These are phyloP conservation scores for Fusarium setosum DNA, from an alignment of 2,329 filamentous ascomycete genomes.

Conservation along the genomic window DNA sequence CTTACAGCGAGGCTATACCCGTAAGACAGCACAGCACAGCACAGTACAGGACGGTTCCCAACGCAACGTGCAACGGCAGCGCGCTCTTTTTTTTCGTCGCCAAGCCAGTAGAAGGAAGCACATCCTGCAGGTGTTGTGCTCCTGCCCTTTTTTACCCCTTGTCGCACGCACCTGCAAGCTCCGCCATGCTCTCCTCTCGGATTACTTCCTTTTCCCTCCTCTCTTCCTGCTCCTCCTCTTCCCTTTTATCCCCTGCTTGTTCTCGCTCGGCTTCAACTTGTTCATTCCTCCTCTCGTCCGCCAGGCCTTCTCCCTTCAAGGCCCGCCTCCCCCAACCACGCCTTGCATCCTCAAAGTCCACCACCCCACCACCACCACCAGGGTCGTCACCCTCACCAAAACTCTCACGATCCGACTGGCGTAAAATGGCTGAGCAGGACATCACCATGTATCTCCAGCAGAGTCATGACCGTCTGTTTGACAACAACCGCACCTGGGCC, in stretches of 20 bases:
- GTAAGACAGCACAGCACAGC: too few relatives aligned
- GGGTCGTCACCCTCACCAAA: slow-evolving; percentile 10
- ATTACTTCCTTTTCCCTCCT: slow-evolving; percentile 27
- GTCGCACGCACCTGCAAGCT: slow-evolving; percentile 4
- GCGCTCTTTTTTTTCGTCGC: background rate
- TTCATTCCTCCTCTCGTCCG: background rate
- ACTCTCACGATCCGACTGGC: slow-evolving; percentile 29
- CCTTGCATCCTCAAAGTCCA: slow-evolving; percentile 15
- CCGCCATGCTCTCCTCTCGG: slow-evolving; percentile 39
- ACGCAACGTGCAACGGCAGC: background rate
- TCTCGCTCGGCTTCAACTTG: background rate
- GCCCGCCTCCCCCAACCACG: slow-evolving; percentile 24
- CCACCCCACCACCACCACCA: slow-evolving; percentile 8
- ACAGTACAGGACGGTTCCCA: background rate
- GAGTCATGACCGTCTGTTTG: slow-evolving; percentile 75
- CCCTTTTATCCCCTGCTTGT: slow-evolving; percentile 11
- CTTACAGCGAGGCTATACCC: background rate
- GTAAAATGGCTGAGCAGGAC: slow-evolving; percentile 53
- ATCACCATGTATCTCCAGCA: slow-evolving; percentile 68
- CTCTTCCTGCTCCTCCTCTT: slow-evolving; percentile 14
- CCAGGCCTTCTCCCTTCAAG: background rate
- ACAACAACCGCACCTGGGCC: slow-evolving; percentile 76
- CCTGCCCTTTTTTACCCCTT: slow-evolving; percentile 15
- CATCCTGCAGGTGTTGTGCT: slow-evolving; percentile 23
- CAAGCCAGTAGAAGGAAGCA: background rate